Conservation (phyloP, 2,329 filamentous ascomycete species). For the Geosmithia flava region DNA sequence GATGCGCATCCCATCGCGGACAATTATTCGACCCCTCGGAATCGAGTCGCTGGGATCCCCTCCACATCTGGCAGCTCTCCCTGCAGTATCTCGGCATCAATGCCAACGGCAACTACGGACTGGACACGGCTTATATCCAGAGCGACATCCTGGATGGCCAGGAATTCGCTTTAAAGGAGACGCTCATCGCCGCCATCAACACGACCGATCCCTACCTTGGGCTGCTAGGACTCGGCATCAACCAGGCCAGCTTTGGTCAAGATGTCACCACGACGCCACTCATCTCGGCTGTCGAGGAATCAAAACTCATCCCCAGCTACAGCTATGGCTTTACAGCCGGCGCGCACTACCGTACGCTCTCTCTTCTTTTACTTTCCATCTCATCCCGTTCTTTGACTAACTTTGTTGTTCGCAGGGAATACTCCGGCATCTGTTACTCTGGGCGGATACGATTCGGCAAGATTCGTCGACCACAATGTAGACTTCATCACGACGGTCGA, state of each 20-base stretch:
- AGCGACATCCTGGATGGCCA: slow-evolving; percentile 16
- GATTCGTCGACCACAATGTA: slow-evolving; percentile 47
- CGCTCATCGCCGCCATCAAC: slow-evolving; percentile 40
- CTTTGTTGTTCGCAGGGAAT: slow-evolving; percentile 13
- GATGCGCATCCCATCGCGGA: slow-evolving; percentile 46
- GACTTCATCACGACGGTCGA: slow-evolving; percentile 44
- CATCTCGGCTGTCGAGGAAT: slow-evolving; percentile 43
- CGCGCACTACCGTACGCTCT: slow-evolving; percentile 52
- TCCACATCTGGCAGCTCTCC: slow-evolving; percentile 49
- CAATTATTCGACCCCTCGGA: slow-evolving; percentile 38
- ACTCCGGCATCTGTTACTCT: slow-evolving; percentile 48
- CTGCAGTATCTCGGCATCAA: slow-evolving; percentile 43
- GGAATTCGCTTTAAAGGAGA: slow-evolving; percentile 27
- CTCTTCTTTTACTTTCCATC: not conserved
- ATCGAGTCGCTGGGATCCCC: slow-evolving; percentile 44
- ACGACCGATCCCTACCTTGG: slow-evolving; percentile 43
- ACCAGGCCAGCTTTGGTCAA: slow-evolving; percentile 36
- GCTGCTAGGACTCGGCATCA: slow-evolving; percentile 43
- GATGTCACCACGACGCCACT: slow-evolving; percentile 37
- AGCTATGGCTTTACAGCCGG: slow-evolving; percentile 69
- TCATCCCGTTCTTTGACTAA: slow-evolving; percentile 4
- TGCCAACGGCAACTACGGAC: slow-evolving; percentile 54
- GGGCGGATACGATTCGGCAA: slow-evolving; percentile 56
- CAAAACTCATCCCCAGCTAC: slow-evolving; percentile 53
- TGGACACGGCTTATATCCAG: slow-evolving; percentile 32